These are phyloP conservation scores for Pseudoperonospora humuli DNA, from an alignment of 352 stramenopile genomes.

Conservation along the genomic window DNA sequence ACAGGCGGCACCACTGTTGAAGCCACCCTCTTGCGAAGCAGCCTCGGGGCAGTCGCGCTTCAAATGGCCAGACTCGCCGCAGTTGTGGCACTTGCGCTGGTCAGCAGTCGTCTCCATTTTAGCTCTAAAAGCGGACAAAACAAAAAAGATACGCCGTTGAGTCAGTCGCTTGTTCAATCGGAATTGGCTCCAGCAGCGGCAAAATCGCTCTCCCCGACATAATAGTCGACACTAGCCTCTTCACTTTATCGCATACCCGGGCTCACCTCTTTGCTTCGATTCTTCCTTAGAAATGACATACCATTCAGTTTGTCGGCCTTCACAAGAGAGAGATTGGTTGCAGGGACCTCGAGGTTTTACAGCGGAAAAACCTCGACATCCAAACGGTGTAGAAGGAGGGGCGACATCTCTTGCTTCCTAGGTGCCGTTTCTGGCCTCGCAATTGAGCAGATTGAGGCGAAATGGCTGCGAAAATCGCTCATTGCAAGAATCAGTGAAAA, in stretches of 20 bases:
- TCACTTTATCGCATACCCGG: not conserved
- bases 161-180: slow-evolving; percentile 7
- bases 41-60: slow-evolving; percentile 69
- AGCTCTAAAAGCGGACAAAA: slow-evolving; percentile 5
- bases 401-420: slow-evolving; percentile 21
- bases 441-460: slow-evolving; percentile 1
- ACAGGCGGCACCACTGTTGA: slow-evolving; percentile 38
- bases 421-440: slow-evolving; percentile 9
- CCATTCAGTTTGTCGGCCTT: slow-evolving; percentile 5
- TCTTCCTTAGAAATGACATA: slow-evolving; percentile 43
- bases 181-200: not conserved
- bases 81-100: slow-evolving; percentile 77
- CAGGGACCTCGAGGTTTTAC: slow-evolving; percentile 26
- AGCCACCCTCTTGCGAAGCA: slow-evolving; percentile 35
- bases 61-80: slow-evolving; percentile 62
- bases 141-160: slow-evolving; percentile 10
- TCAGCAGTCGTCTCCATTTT: slow-evolving; percentile 37
- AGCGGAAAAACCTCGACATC: slow-evolving; percentile 23
- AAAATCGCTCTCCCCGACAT: not conserved
- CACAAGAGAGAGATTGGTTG: slow-evolving; percentile 27
- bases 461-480: slow-evolving; percentile 5
- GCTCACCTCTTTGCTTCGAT: slow-evolving; percentile 25
- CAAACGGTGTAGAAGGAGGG: slow-evolving; percentile 4
- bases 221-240: not conserved
- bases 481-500: too few relatives aligned